Evolutionary conservation across 139 green algal genomes (phyloP), one percentile per base, ranked within the genome.

Genomic region (Coelastrella sp.): DNA sequence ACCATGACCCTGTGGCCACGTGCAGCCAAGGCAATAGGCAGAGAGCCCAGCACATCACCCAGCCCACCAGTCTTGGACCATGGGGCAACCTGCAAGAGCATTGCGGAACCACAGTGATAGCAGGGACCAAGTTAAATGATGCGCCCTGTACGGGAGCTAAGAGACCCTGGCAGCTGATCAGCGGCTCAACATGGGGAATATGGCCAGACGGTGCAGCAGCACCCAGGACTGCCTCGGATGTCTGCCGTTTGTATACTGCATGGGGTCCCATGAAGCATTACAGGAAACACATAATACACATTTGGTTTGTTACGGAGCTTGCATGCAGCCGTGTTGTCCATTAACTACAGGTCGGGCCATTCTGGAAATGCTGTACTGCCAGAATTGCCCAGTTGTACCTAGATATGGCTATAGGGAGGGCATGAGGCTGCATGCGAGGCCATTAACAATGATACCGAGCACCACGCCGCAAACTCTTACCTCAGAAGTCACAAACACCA

Each of bases 21-120:
- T 24, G 87, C 84, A 1, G 95, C 95, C 68, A 98, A 93, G 0
- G 95, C 94, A 9, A 95, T 89, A 12, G 96, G 96, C 78, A 98
- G 92, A 0, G 93, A 95, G 84, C 93, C 92, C 81, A 94, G 73
- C 76, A 98, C 96, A 91, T 98, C 96, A 6, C 93, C 97, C 49
- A 99, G 93, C 6, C 97, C 97, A 6, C 97, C 97, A 6, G 97
- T 98, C 89, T 99, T 99, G 78, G 91, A 96, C 94, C 95, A 99
- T 11, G 97, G 97, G 7, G 96, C 95, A 19, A 97, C 96, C 94
- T 99, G 91, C 49, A 78, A 19, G 14, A 78, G 20, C 12, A 60
- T 94, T 99, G 91, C 49, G n/a, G 72, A 15, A 78, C 8, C 12
- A 60, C 12, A 17, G 63, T 70, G 63, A 70, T 6, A 70, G 63